These are phyloP conservation scores for Escallonia rubra DNA, from an alignment of 129 eudicot species.

Conservation along the genomic window DNA sequence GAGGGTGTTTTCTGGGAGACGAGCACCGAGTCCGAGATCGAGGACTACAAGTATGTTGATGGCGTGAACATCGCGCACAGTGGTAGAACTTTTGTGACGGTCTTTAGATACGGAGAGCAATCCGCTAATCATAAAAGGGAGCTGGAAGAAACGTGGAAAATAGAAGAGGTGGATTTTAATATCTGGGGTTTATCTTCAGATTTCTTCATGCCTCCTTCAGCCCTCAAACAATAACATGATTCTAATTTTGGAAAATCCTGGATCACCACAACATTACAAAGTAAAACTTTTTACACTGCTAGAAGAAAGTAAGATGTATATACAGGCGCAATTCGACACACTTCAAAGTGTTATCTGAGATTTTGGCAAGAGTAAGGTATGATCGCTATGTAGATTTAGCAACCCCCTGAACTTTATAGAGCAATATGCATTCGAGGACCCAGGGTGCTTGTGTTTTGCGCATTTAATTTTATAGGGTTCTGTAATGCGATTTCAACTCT, in stretches of 20 bases:
- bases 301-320: no score
- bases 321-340: no score
- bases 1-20: conserved; percentile 91
- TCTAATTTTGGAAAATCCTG: neutral
- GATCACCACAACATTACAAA: no score
- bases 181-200: conserved; percentile 59
- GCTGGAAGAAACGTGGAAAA: conserved; percentile 71
- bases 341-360: no score
- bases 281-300: no score
- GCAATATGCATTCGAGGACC: no score
- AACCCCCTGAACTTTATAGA: no score
- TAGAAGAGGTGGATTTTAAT: conserved; percentile 87
- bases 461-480: no score
- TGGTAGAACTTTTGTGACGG: conserved; percentile 68
- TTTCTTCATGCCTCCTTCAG: conserved; percentile 74
- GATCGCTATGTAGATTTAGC: no score
- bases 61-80: conserved; percentile 90
- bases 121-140: conserved; percentile 89
- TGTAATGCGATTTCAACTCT: no score
- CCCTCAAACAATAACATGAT: conserved; percentile 16
- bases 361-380: no score
- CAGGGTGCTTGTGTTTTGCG: no score
- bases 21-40: conserved; percentile 77
- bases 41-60: conserved; percentile 83
- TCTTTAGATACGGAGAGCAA: conserved; percentile 85